phyloP scores from a whole-genome alignment of 208 protist genomes.

The Acanthamoeba royreba region DNA sequence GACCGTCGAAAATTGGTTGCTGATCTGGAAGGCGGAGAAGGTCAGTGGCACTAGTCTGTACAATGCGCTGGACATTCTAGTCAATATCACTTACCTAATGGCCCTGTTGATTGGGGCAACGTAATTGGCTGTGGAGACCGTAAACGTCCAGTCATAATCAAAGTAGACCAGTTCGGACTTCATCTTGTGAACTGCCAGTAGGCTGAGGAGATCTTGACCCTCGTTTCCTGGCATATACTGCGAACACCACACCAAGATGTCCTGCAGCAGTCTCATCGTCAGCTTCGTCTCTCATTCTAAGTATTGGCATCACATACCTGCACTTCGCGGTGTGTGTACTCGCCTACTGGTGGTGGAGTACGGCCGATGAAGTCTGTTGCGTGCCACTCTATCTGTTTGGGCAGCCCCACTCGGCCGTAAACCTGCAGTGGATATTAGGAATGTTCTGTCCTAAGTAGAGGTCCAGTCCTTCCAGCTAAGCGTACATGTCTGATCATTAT shows the following conservation, averaged over 20 bases:
- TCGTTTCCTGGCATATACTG: neutral
- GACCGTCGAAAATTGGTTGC: no score
- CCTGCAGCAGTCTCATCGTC: no score
- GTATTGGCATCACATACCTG: no score
- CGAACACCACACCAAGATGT: neutral
- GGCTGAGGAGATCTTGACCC: neutral
- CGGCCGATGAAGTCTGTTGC: neutral
- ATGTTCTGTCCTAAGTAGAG: neutral
- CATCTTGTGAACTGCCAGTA: neutral
- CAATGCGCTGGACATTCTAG: no score
- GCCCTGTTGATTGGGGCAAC: neutral
- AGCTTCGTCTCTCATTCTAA: no score
- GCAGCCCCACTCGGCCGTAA: neutral
- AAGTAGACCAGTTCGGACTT: neutral
- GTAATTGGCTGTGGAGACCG: neutral
- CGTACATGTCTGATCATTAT: neutral
- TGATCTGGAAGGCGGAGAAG: no score
- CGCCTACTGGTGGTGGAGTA: neutral
- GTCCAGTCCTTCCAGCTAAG: no score
- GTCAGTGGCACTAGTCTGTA: no score
- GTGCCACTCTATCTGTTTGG: neutral
- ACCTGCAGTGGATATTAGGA: neutral
- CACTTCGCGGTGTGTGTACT: neutral
- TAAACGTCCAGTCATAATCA: neutral
- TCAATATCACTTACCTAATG: no score